Base-by-base conservation (phyloP, 1,284 basidiomycete genomes). In the Ceratorhiza oryzae-sativae region DNA sequence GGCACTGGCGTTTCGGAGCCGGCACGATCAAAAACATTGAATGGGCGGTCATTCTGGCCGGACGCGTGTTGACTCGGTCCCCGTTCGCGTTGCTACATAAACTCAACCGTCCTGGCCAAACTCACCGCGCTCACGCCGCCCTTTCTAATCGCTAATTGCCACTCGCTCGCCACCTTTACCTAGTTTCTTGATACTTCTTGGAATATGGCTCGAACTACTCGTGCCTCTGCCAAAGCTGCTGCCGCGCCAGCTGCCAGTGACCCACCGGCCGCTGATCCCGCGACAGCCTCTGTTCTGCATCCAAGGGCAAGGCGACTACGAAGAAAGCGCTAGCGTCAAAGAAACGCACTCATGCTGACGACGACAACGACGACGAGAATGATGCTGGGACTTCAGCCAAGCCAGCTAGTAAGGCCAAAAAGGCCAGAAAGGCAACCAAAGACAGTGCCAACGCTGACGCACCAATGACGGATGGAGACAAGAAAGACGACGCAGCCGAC, bases 341-440 rank as follows among this genome's bases (percentile, higher is more conserved):
- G 85, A 84, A 9, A 27, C 48, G 48, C 48, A 55, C 62, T 41
- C 62, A 49, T 12, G 39, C 62, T 41, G 80, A 80, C 32, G 77
- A 79, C 53, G 77, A 79, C 63, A 81, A 82, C n/a, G 78, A 60
- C 34, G 60, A 68, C 36, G 46, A 55, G 49, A 27, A 53, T 48
- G 55, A 39, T 30, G 71, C 68, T 39, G 62, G 42, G 10, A 67
- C 59, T n/a, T 36, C 55, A 36, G 18, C 62, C 23, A 61, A 61
- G 41, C 49, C 62, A 18, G 42, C 39, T 18, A 42, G 27, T 23
- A 2, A 27, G 20, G 49, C 49, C 10, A 67, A 67, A 53, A 48
- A 48, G 12, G 39, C 62, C 32, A 67, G 48, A 36, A 39, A 55
- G 32, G 32, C n/a, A 34, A 42, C 62, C 62, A 55, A 55, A 36